Base-by-base conservation (phyloP, 2,329 filamentous ascomycete species). In the Macroventuria anomochaeta region DNA sequence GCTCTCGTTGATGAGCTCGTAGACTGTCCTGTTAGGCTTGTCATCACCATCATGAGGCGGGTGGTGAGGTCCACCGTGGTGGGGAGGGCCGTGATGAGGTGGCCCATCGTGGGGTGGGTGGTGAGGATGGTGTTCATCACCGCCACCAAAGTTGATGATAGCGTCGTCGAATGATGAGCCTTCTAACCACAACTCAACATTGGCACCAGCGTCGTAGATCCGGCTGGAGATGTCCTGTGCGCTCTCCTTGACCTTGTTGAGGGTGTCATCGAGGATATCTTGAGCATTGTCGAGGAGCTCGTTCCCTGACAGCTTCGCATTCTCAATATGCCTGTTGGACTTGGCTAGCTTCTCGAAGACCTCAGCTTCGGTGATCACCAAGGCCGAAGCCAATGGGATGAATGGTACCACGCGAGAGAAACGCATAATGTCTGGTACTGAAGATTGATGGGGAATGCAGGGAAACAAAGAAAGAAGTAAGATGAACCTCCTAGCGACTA, bases 1-100 rank as follows among this genome's bases (percentile, higher is more conserved):
- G 77, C 84, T 88, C 65, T 83, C 78, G n/a, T 83, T 79, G 73
- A 96, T 90, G 55, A 93, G 77, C 74, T 96, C 80, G 75, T 93
- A 96, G 37, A 96, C 84, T 17, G 91, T 96, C 69, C 82, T 76
- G 69, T 91, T 88, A 5, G 84, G 79, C 57, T 78, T 77, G 7
- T 64, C 53, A n/a, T 55, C 34, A 41, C 71, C 72, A 59, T 79
- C 73, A 28, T 74, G 70, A 12, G 63, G 65, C 31, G 65, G 70
- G 51, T 77, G 74, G 28, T 73, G 72, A 29, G 74, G 71, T 33
- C 69, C 65, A 41, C 75, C 70, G 33, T 71, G 67, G 39, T 73
- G 46, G 50, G 55, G 34, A 37, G 53, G 61, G 7, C 44, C 53
- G 41, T 56, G 40, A 18, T 59, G 57, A 5, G 59, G 57, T 33